Evolutionary conservation across 2,329 filamentous ascomycete genomes (phyloP), one percentile per base, ranked within the genome.

Genomic region (Anthostomella pinea): DNA sequence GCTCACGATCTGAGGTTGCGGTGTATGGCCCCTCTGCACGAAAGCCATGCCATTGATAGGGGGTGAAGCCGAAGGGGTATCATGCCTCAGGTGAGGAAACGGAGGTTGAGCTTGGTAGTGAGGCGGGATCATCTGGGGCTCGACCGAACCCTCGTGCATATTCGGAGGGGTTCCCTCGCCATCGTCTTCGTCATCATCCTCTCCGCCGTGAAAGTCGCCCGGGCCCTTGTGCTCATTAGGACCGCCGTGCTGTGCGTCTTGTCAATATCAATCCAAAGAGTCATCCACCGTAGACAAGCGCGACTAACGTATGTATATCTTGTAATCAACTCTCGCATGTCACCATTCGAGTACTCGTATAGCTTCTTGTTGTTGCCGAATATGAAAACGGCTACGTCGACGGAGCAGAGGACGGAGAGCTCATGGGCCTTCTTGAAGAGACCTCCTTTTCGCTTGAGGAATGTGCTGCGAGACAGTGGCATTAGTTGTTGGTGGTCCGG

Each of bases 371-470:
- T 98, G 68, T 87, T 90, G 48, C 91, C 91, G 60, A 97, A 97
- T 57, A 98, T 96, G 64, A 98, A 93, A 58, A 98, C 93, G 25
- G 93, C 93, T 52, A 98, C 93, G 64, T 98, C 93, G 62, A 98
- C 93, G 24, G 90, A 96, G 65, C 93, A 98, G 46, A 98, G 83
- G 30, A 98, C 93, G 35, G 91, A 95, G 34, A 98, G 78, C 75
- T 98, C 93, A 65, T 98, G 90, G 35, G 93, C 93, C 79, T 98
- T 98, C 74, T 98, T 98, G 78, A 98, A 98, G 32, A 98, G 75
- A 56, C 93, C 93, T 56, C 91, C 93, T 69, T 98, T 98, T 70
- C 93, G 87, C 77, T 98, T 98, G 53, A 98, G 73, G 65, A 98
- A 98, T 28, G 93, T 98, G 49, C 90, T 96, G 58, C 35, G 39